phyloP scores from a whole-genome alignment of 495 filamentous ascomycete genomes.

The Alectoria sarmentosa region DNA sequence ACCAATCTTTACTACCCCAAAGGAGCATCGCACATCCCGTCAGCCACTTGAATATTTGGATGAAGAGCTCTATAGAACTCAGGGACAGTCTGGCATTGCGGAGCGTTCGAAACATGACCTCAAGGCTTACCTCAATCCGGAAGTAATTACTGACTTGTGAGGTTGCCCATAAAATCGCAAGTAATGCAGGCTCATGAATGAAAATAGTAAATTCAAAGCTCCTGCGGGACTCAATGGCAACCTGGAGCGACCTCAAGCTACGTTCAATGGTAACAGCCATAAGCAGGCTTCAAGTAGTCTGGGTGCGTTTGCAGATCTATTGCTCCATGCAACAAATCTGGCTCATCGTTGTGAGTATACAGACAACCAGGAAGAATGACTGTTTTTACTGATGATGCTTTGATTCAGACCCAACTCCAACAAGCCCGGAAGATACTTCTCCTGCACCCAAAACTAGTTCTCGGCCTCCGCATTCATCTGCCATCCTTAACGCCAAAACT shows the following conservation, averaged over 20 bases:
- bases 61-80: conserved; percentile 33
- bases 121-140: conserved; percentile 59
- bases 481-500: conserved; percentile 1
- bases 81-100: conserved; percentile 23
- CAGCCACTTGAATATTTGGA: conserved; percentile 45
- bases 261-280: conserved; percentile 14
- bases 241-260: conserved; percentile 19
- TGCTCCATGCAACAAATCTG: conserved; percentile 50
- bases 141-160: conserved; percentile 68
- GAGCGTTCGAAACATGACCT: conserved; percentile 53
- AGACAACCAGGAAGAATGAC: neutral
- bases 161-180: conserved; percentile 27
- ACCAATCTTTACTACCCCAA: conserved; percentile 31
- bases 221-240: conserved; percentile 30
- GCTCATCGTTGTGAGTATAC: conserved; percentile 45
- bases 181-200: conserved; percentile 23
- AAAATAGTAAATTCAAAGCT: conserved; percentile 63
- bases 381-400: neutral
- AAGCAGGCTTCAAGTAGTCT: conserved; percentile 32
- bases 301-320: conserved; percentile 51
- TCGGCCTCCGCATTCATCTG: neutral
- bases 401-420: conserved; percentile 37
- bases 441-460: neutral
- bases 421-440: conserved; percentile 25
- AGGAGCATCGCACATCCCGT: conserved; percentile 36